phyloP scores from a whole-genome alignment of 2,329 filamentous ascomycete species.

The Paramyrothecium sp. region DNA sequence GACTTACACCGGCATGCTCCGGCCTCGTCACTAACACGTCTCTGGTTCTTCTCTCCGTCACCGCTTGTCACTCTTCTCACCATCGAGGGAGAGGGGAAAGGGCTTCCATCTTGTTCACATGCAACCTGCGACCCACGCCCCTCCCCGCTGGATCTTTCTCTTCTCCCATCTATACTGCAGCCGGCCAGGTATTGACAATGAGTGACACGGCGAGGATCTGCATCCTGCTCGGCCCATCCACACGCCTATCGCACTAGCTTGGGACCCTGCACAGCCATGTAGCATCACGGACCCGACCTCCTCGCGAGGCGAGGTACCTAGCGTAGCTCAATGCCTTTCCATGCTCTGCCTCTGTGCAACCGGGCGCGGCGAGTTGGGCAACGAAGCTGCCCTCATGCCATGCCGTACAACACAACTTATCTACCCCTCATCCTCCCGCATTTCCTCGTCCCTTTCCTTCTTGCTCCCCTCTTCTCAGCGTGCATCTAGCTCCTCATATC shows the following conservation, averaged over 20 bases:
- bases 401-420: not conserved
- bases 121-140: not conserved
- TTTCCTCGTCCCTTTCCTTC: not conserved
- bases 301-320: not conserved
- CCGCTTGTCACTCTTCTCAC: not conserved
- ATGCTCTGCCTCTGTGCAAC: not conserved
- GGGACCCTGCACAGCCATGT: not conserved
- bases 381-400: not conserved
- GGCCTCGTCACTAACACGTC: not conserved
- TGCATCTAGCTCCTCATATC: not conserved
- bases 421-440: not conserved
- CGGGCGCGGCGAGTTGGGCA: not conserved
- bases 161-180: not conserved
- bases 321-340: not conserved
- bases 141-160: not conserved
- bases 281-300: not conserved
- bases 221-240: not conserved
- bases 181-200: not conserved
- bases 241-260: not conserved
- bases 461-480: not conserved
- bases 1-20: not conserved
- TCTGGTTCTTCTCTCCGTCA: not conserved
- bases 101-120: not conserved
- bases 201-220: not conserved
- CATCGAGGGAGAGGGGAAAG: not conserved